Percentiles rank a stretch among this genome's conserved stretches.
phyloP scores from a whole-genome alignment of 352 stramenopile species.

The Pythium coloratum region DNA sequence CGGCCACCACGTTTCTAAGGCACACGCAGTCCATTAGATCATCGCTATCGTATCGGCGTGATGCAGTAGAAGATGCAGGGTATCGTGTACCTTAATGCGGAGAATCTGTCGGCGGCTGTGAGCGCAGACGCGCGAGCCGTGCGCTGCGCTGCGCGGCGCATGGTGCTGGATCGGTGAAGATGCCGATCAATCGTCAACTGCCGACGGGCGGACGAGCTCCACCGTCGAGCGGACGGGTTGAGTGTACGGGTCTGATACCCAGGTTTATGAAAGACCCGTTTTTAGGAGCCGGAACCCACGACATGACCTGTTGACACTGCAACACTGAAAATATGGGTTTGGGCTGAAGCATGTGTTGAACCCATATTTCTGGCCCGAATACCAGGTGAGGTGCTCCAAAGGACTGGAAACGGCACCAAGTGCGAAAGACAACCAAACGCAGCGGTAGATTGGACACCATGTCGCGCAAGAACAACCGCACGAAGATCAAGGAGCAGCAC shows the following conservation, averaged over 20 bases:
- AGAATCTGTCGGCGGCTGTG: neutral
- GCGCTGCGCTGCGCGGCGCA: constrained; percentile 18
- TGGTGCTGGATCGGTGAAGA: neutral
- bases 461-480: constrained; percentile 40
- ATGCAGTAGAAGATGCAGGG: neutral
- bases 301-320: neutral
- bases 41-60: neutral
- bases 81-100: constrained; percentile 1
- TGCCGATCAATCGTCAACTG: neutral
- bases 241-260: neutral
- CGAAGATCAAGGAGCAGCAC: constrained; percentile 37
- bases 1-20: constrained; percentile 16
- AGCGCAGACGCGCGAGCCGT: neutral
- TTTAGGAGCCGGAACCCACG: neutral
- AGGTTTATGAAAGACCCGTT: neutral
- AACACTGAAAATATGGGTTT: neutral
- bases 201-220: constrained; percentile 1
- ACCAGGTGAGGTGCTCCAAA: neutral
- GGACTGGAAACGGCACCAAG: constrained; percentile 16
- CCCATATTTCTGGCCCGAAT: neutral
- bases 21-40: neutral
- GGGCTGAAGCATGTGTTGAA: neutral
- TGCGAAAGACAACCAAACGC: neutral
- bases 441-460: constrained; percentile 17
- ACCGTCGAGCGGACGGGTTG: neutral